Conservation (phyloP, 73 alveolate genomes). For the Effrenium voratum region DNA sequence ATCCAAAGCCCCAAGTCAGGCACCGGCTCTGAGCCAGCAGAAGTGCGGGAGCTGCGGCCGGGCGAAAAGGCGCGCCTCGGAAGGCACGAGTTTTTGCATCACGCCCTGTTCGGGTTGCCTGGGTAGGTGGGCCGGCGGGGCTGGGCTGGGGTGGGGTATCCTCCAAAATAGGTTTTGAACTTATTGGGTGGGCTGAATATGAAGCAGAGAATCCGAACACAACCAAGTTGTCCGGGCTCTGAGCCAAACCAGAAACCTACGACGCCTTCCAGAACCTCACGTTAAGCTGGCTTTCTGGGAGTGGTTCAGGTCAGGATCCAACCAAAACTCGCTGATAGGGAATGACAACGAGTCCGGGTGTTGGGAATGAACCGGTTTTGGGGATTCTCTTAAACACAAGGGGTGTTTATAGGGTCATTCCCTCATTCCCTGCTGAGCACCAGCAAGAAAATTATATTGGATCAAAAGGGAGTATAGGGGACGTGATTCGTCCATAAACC, state of each 20-base stretch:
- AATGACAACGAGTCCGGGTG: too few relatives aligned
- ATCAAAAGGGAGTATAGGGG: too few relatives aligned
- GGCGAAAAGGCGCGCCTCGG: conserved; percentile 53
- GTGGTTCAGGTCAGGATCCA: too few relatives aligned
- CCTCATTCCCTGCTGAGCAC: too few relatives aligned
- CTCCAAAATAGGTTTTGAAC: background rate
- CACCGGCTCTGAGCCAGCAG: conserved; percentile 24
- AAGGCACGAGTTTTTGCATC: background rate
- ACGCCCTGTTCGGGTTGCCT: background rate
- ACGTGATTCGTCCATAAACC: too few relatives aligned
- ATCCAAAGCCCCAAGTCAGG: background rate
- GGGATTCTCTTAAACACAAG: too few relatives aligned
- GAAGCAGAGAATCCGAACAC: background rate
- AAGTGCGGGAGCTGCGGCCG: conserved; percentile 63
- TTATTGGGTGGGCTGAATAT: background rate
- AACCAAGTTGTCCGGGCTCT: background rate
- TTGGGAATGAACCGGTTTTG: too few relatives aligned
- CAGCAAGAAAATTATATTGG: too few relatives aligned
- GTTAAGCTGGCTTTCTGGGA: too few relatives aligned
- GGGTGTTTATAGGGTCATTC: too few relatives aligned
- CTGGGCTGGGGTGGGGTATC: background rate
- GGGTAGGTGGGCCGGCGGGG: background rate
- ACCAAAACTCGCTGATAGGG: too few relatives aligned
- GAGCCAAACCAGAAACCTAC: background rate
- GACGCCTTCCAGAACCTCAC: too few relatives aligned